Evolutionary conservation across 257 asterid genomes (phyloP), one percentile per base, ranked within the genome.

Genomic region (Gentiana dahurica): DNA sequence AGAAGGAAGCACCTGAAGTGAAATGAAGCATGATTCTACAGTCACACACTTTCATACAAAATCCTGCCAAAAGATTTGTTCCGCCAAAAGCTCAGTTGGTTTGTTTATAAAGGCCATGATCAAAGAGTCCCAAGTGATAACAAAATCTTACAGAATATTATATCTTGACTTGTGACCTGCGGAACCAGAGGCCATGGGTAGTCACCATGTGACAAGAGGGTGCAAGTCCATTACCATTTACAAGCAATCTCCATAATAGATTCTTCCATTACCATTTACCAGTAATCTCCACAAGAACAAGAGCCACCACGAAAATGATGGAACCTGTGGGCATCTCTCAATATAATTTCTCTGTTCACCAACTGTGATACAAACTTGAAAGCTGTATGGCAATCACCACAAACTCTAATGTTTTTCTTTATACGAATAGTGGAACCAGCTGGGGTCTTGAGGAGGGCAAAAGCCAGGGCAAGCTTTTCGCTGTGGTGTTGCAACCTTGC

Each of bases 341-440:
- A 64, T 63, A 86, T 58, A 61, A 88, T 88, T 62, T 82, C 84
- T 65, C 86, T 73, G 4, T 59, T 71, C 12, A 76, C 79, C 77
- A 83, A 67, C 76, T 59, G 71, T 12, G 94, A 81, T 4, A 77
- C 93, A 54, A 77, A 81, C 67, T 80, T 86, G 35, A 83, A 89
- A 3, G 86, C 86, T 1, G 77, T 50, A 57, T 86, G 95, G 64
- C 97, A 89, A 59, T 88, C 97, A 4, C 94, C 88, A 54, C 94
- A 89, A 10, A 88, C 94, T 63, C 97, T 71, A 63, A 86, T 89
- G 68, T 89, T 89, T 69, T 89, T 89, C 93, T 81, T 86, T 37
- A 86, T 89, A 54, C 76, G 62, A 59, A 86, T 60, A 13, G 86
- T 70, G 53, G 79, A 67, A 34, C 89, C 84, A 6, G 69, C 49